These are phyloP conservation scores for Torulaspora franciscae DNA, from an alignment of 805 yeast genomes.

Conservation along the genomic window DNA sequence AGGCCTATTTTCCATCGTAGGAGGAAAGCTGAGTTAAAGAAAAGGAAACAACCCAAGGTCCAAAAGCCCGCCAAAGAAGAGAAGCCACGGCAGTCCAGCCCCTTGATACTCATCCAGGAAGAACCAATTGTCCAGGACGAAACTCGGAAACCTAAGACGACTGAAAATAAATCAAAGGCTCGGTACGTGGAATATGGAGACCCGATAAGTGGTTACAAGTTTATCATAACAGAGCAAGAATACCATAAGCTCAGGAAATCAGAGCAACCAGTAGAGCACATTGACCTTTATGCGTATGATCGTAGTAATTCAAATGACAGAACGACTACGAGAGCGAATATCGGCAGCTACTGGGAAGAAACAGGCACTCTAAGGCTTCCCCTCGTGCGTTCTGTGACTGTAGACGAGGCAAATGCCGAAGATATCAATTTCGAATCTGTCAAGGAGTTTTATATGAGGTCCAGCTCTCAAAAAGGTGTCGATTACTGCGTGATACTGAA, in stretches of 20 bases:
- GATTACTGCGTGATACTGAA: conserved; percentile 30
- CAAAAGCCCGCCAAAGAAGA: neutral
- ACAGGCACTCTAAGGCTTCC: neutral
- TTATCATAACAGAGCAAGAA: conserved; percentile 12
- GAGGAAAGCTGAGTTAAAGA: neutral
- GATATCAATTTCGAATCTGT: conserved; percentile 8
- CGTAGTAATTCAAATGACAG: neutral
- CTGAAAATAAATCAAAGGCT: neutral
- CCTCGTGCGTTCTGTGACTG: neutral
- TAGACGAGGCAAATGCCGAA: conserved; percentile 1
- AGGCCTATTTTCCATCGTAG: conserved; percentile 3
- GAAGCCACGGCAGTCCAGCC: neutral
- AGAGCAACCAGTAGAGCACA: neutral
- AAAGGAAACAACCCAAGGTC: neutral
- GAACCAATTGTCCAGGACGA: neutral
- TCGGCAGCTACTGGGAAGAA: conserved; percentile 1
- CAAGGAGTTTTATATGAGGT: conserved; percentile 13
- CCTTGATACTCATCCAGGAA: neutral
- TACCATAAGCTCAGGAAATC: neutral
- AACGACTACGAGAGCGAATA: neutral
- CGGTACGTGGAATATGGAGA: conserved; percentile 19
- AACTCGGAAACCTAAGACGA: neutral
- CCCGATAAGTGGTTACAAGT: conserved; percentile 18
- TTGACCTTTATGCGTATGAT: conserved; percentile 2
- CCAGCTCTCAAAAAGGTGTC: conserved; percentile 4